Evolutionary conservation across 805 yeast genomes (phyloP), one percentile per base, ranked within the genome.

Genomic region (Candida verbasci): DNA sequence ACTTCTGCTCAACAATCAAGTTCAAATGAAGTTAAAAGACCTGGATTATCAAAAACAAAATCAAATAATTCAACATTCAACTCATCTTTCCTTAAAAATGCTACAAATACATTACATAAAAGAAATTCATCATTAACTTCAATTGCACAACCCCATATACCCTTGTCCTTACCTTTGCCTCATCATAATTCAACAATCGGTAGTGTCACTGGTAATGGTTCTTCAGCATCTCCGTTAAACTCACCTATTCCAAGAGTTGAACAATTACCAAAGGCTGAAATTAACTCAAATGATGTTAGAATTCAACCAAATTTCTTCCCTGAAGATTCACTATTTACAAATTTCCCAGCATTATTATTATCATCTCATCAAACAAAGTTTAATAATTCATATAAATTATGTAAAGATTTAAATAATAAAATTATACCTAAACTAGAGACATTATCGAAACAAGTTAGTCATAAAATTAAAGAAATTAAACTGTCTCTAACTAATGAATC

Each of bases 381-480:
- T 43, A 48, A 45, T 2, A 48, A 53, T 9, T 60, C 53, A 37
- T 37, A 41, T 11, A 62, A 58, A 35, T 47, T 60, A 35, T 48
- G 52, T 42, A 56, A 53, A 31, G 72, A 67, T 38, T 41, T 67
- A 20, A 41, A 42, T 11, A 37, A 41, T 32, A 64, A 61, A 43
- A 43, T 65, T 26, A 52, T 67, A 16, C 69, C 70, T 1, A 51
- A 61, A 31, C 55, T 67, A 17, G 70, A 67, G 40, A 49, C 44
- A 21, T 46, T 67, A 38, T 52, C 55, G 34, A 57, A 52, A 38
- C 65, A 65, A 42, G 54, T 67, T 31, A 46, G 56, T 23, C 37
- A 47, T 40, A 67, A 67, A 37, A 67, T 67, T 44, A 65, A 63
- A 42, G 73, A 67, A 44, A 65, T 67, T 44, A 64, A 50, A 47